phyloP scores from a whole-genome alignment of 768 basidiomycete genomes.

The Pisolithus tinctorius region DNA sequence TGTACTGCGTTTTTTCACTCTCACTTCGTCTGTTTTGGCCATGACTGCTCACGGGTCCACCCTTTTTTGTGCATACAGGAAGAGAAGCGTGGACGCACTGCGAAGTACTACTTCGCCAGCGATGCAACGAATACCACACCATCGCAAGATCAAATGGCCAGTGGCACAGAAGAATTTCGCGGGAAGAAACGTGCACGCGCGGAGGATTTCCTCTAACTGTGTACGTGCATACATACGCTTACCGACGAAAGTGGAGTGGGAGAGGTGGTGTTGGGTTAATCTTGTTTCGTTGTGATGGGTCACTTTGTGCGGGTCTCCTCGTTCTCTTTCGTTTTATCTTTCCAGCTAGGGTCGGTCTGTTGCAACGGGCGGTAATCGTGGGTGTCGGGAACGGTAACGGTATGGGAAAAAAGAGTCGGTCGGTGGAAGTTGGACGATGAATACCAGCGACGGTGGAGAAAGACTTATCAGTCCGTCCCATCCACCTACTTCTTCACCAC shows the following conservation, averaged over 20 bases:
- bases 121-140: constrained; percentile 26
- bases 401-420: neutral
- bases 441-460: constrained; percentile 17
- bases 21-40: neutral
- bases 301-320: constrained; percentile 25
- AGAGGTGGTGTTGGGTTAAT: constrained; percentile 6
- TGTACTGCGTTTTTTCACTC: constrained; percentile 19
- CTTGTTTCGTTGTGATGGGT: constrained; percentile 12
- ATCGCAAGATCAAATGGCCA: constrained; percentile 7
- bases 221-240: neutral
- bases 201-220: constrained; percentile 67
- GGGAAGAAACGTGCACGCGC: constrained; percentile 83
- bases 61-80: constrained; percentile 41
- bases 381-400: neutral
- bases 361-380: neutral
- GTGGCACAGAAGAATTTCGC: constrained; percentile 50
- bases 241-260: neutral
- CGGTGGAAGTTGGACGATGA: neutral
- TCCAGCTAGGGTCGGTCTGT: constrained; percentile 2
- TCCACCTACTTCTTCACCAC: constrained; percentile 24
- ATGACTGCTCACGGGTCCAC: neutral
- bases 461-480: constrained; percentile 30
- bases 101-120: constrained; percentile 54
- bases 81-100: constrained; percentile 62
- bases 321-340: constrained; percentile 21